A percentile compares a stretch with the other conserved stretches of the same genome.
Evolutionary conservation across 805 yeast genomes (phyloP).

Genomic region (Candida ovalis): DNA sequence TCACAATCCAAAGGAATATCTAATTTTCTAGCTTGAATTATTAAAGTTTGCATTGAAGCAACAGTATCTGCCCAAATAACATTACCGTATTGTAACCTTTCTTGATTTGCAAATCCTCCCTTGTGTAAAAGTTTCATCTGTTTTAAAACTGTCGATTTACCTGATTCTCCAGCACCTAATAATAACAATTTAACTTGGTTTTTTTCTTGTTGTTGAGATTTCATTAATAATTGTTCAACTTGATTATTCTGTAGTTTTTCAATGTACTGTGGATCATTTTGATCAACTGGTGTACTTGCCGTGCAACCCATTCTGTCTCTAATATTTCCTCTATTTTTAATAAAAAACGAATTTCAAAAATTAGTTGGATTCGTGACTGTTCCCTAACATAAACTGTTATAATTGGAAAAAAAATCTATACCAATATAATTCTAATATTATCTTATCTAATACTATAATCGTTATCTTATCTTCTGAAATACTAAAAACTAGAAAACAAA

Average conservation of each 20-base stretch:
- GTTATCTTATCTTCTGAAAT: no score
- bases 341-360: neutral
- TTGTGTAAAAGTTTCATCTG: constrained; percentile 84
- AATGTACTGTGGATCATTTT: constrained; percentile 48
- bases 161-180: constrained; percentile 94
- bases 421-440: no score
- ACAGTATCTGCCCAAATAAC: constrained; percentile 93
- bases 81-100: constrained; percentile 74
- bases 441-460: no score
- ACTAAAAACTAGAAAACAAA: no score
- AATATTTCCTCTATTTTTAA: neutral
- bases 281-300: constrained; percentile 44
- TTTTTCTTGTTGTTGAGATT: constrained; percentile 48
- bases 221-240: constrained; percentile 56
- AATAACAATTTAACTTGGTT: constrained; percentile 67
- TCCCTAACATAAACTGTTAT: no score
- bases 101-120: constrained; percentile 77
- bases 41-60: constrained; percentile 73
- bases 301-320: constrained; percentile 60
- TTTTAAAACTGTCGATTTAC: constrained; percentile 88
- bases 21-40: constrained; percentile 69
- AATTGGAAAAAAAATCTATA: no score
- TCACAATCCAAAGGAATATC: constrained; percentile 68
- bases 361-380: no score
- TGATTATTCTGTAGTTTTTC: constrained; percentile 37